Evolutionary conservation across 2,329 filamentous ascomycete genomes (phyloP).

Genomic region (Paecilomyces fulvus): DNA sequence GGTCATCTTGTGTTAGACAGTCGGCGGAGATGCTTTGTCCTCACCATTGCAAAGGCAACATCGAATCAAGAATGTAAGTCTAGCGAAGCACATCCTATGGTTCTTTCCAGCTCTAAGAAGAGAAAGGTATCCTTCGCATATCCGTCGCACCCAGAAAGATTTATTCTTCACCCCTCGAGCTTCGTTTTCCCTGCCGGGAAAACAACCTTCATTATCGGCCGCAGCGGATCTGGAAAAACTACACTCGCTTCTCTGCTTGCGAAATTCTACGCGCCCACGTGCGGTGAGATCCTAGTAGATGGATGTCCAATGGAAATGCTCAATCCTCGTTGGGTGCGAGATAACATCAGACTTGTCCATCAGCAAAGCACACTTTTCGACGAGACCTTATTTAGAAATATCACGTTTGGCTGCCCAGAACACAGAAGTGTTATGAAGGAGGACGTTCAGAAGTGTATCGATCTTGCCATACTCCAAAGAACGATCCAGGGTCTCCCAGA

Average conservation of each 20-base stretch:
- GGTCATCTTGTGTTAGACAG: conserved; percentile 13
- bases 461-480: conserved; percentile 59
- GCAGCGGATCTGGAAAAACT: conserved; percentile 87
- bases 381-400: conserved; percentile 68
- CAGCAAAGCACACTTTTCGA: conserved; percentile 76
- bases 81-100: background rate
- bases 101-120: conserved; percentile 6
- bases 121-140: conserved; percentile 72
- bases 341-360: conserved; percentile 72
- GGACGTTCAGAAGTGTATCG: conserved; percentile 54
- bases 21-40: conserved; percentile 24
- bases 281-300: conserved; percentile 63
- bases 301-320: conserved; percentile 53
- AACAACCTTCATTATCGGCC: conserved; percentile 73
- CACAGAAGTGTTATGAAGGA: conserved; percentile 41
- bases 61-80: conserved; percentile 59
- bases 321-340: conserved; percentile 62
- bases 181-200: conserved; percentile 65
- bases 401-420: conserved; percentile 58
- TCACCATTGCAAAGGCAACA: conserved; percentile 51
- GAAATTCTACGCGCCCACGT: conserved; percentile 61
- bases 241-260: conserved; percentile 74
- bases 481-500: conserved; percentile 59
- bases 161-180: conserved; percentile 52
- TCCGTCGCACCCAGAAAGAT: conserved; percentile 55